Evolutionary conservation across 2,329 filamentous ascomycete genomes (phyloP), one percentile per base, ranked within the genome.

Genomic region (Neocatenulostroma microsporum): DNA sequence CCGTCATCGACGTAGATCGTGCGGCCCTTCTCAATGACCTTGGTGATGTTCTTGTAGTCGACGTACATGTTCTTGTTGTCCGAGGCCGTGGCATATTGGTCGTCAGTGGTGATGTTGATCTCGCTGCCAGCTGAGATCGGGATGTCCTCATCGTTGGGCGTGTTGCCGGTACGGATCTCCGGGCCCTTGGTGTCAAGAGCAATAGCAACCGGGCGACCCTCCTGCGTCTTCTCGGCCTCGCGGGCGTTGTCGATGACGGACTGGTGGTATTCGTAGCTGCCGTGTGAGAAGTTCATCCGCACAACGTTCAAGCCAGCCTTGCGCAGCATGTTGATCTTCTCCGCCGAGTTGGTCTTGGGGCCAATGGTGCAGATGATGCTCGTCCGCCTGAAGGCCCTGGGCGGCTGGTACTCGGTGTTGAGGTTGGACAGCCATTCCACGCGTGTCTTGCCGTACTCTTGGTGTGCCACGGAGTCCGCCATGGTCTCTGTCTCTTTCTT

Each of bases 31-130:
- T 84, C 68, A 60, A 98, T 96, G 55, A 98, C 91, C 72, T 93
- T 94, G 69, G 89, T 95, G 68, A 98, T 96, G 76, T 98, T 98
- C 80, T 94, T 93, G 76, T 98, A 96, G 73, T 96, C 89, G 58
- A 96, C 83, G 60, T 87, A 95, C 91, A 98, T 94, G 74, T 94
- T 94, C 70, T 88, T 76, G 55, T 85, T 81, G 65, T 93, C 84
- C 58, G 82, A 88, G 41, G 78, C 68, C 39, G 82, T 83, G 54
- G 82, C 83, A 65, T 95, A 96, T 62, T 86, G 71, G 33, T 96
- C 88, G 62, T 98, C 88, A 41, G 91, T 98, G 60, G 91, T 95
- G 68, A 98, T 84, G 76, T 93, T 95, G 66, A 98, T 68, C 68
- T 93, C 73, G 49, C 79, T 77, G 54, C 89, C 89, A 35, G 79